Evolutionary conservation across 2,329 filamentous ascomycete species (phyloP).

Genomic region (Penicillium oxalicum): DNA sequence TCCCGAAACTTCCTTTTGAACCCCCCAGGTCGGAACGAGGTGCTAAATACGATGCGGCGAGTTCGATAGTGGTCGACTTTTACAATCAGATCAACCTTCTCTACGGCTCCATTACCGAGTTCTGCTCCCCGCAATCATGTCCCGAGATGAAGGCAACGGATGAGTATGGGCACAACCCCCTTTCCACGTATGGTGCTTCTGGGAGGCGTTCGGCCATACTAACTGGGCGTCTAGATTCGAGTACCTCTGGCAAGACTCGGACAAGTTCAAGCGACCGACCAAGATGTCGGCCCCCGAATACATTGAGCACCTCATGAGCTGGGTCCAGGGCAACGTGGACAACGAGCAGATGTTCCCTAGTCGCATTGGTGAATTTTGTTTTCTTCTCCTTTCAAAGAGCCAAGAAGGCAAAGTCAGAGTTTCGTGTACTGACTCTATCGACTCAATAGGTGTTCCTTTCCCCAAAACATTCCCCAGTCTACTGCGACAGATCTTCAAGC

Average conservation of each 20-base stretch:
- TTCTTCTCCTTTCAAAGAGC: background rate
- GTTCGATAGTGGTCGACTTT: constrained; percentile 84
- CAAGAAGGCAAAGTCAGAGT: background rate
- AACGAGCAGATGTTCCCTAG: constrained; percentile 94
- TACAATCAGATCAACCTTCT: constrained; percentile 99
- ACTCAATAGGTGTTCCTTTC: constrained; percentile 70
- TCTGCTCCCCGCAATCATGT: constrained; percentile 94
- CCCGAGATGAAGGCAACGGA: constrained; percentile 99
- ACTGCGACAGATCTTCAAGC: constrained; percentile 95
- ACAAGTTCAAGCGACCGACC: constrained; percentile 89
- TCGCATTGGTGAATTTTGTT: constrained; percentile 61
- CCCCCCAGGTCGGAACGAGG: background rate
- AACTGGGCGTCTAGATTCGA: constrained; percentile 62
- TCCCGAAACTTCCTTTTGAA: background rate
- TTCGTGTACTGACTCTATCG: constrained; percentile 11
- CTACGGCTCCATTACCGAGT: constrained; percentile 97
- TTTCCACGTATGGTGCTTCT: background rate
- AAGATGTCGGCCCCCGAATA: constrained; percentile 98
- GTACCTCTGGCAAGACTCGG: constrained; percentile 96
- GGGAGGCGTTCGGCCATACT: background rate
- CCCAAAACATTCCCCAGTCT: constrained; percentile 85
- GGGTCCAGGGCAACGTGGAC: constrained; percentile 92
- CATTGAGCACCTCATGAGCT: constrained; percentile 95
- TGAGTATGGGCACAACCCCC: constrained; percentile 56
- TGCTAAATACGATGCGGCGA: constrained; percentile 18